Conservation (phyloP, 169 alveolate genomes). For the Babesia ovis region DNA sequence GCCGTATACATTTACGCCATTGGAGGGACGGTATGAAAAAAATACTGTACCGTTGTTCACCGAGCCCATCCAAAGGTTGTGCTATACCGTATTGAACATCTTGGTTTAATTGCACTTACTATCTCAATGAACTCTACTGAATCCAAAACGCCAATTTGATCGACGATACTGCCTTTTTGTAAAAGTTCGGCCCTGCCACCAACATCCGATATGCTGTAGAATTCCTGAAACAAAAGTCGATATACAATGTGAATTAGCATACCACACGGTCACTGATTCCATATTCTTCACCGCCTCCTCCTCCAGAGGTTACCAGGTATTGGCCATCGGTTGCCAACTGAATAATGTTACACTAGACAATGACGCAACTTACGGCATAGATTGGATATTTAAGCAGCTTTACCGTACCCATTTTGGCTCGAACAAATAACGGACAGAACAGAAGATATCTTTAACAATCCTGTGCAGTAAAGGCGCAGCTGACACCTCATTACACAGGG, state of each 20-base stretch:
- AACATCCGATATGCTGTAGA: slow-evolving; percentile 21
- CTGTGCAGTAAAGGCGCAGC: too few species aligned
- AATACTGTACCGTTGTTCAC: slow-evolving; percentile 68
- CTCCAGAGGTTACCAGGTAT: slow-evolving; percentile 79
- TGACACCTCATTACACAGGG: too few species aligned
- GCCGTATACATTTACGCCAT: slow-evolving; percentile 61
- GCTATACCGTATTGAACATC: slow-evolving; percentile 21
- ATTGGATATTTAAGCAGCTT: slow-evolving; percentile 61
- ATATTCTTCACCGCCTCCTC: slow-evolving; percentile 80
- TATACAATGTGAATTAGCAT: not conserved
- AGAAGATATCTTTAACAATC: too few species aligned
- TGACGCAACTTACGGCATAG: slow-evolving; percentile 48
- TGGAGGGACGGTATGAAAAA: slow-evolving; percentile 44
- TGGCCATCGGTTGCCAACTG: slow-evolving; percentile 71
- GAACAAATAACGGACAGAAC: too few species aligned
- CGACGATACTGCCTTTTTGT: slow-evolving; percentile 20
- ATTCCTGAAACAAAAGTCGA: slow-evolving; percentile 19
- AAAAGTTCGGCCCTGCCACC: slow-evolving; percentile 13
- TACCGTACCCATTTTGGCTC: slow-evolving; percentile 31
- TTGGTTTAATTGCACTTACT: slow-evolving; percentile 1
- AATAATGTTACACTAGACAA: not conserved
- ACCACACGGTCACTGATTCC: slow-evolving; percentile 76
- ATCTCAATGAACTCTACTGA: slow-evolving; percentile 22
- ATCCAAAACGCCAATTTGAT: slow-evolving; percentile 45
- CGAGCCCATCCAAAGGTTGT: slow-evolving; percentile 78